These are phyloP conservation scores for Pythium diclinum DNA, from an alignment of 352 stramenopile species.

Conservation along the genomic window DNA sequence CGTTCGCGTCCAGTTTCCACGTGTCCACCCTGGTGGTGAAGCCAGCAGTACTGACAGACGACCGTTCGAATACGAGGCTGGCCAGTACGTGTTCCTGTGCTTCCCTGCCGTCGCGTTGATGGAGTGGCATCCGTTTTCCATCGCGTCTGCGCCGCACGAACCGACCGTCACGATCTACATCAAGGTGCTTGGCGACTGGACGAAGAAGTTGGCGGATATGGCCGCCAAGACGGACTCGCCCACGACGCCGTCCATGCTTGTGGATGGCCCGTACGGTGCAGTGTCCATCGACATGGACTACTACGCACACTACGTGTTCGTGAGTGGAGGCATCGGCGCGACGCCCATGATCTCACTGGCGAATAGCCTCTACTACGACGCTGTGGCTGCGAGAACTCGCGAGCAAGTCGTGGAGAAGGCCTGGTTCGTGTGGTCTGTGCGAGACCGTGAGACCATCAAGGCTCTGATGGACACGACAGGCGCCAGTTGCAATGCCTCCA, in stretches of 20 bases:
- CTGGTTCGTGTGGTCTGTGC: constrained; percentile 48
- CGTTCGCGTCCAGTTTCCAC: constrained; percentile 45
- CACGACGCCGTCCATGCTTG: constrained; percentile 29
- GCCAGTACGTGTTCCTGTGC: constrained; percentile 81
- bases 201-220: constrained; percentile 44
- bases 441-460: constrained; percentile 34
- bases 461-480: too few species aligned
- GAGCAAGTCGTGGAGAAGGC: constrained; percentile 27
- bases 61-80: constrained; percentile 41
- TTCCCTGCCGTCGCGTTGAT: too few species aligned
- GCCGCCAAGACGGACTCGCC: constrained; percentile 12
- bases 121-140: constrained; percentile 89
- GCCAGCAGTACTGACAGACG: too few species aligned
- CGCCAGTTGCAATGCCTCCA: too few species aligned
- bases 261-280: constrained; percentile 53
- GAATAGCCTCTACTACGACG: constrained; percentile 39
- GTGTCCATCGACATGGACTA: constrained; percentile 42
- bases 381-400: neutral
- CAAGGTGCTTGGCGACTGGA: constrained; percentile 61
- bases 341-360: constrained; percentile 51
- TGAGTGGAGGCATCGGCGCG: constrained; percentile 50
- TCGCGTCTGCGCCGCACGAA: constrained; percentile 73
- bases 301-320: constrained; percentile 54
- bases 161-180: constrained; percentile 69
- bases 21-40: constrained; percentile 9